These are phyloP conservation scores for Kitagawia praeruptora DNA, from an alignment of 129 eudicot genomes.

Conservation along the genomic window DNA sequence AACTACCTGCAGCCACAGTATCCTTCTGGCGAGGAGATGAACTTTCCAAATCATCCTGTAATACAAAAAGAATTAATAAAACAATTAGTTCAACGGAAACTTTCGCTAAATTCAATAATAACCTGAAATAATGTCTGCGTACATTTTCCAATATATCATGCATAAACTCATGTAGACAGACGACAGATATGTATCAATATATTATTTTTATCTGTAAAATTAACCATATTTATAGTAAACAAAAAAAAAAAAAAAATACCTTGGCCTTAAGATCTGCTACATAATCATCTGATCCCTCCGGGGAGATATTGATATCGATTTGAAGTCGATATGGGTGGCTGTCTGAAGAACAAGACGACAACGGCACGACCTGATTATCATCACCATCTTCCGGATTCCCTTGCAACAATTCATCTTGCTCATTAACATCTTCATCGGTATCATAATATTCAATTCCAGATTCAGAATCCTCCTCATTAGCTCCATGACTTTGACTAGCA, in stretches of 20 bases:
- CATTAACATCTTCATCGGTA: slow-evolving; percentile 19
- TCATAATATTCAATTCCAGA: slow-evolving; percentile 14
- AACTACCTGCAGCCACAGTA: slow-evolving; percentile 3
- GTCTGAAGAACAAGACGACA: slow-evolving; percentile 39
- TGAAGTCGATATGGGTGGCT: slow-evolving; percentile 13
- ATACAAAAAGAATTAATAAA: not conserved
- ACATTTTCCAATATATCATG: not conserved
- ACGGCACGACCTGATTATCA: slow-evolving; percentile 46
- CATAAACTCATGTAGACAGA: not conserved
- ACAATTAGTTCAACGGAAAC: not conserved
- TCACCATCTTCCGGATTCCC: slow-evolving; percentile 2
- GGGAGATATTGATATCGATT: slow-evolving; percentile 9
- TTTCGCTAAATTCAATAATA: no score
- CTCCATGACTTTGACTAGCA: slow-evolving; percentile 13
- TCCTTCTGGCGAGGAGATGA: not conserved
- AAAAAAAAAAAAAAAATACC: slow-evolving; percentile 11
- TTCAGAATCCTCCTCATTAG: slow-evolving; percentile 16
- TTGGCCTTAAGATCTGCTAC: slow-evolving; percentile 26
- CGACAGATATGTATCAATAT: no score
- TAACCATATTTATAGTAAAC: no score
- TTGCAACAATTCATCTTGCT: slow-evolving; percentile 18
- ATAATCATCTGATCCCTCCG: slow-evolving; percentile 27
- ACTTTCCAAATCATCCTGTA: slow-evolving; percentile 24
- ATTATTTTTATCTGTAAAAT: no score
- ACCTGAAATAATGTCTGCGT: not conserved